Conservation (phyloP, 257 asterid species). For the Hygrophila difformis region DNA sequence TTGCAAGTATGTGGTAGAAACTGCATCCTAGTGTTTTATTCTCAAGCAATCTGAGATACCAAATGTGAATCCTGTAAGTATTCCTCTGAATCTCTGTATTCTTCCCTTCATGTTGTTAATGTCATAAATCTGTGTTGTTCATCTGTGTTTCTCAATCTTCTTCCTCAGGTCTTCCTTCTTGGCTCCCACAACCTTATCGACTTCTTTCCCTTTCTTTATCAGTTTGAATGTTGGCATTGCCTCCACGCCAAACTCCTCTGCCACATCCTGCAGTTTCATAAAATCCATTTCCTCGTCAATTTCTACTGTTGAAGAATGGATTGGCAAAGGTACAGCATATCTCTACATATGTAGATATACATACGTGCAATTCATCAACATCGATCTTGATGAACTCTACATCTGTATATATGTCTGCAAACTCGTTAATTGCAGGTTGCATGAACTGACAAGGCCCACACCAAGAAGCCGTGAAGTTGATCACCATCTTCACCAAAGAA, state of each 20-base stretch:
- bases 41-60: too few relatives aligned
- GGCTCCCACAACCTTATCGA: slow-evolving; percentile 52
- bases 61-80: too few relatives aligned
- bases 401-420: slow-evolving; percentile 40
- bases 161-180: slow-evolving; percentile 32
- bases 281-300: background rate
- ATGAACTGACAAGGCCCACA: slow-evolving; percentile 54
- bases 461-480: slow-evolving; percentile 66
- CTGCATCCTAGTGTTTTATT: too few relatives aligned
- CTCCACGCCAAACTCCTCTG: slow-evolving; percentile 47
- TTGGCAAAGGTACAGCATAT: slow-evolving; percentile 12
- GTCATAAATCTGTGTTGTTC: too few relatives aligned
- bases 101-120: too few relatives aligned
- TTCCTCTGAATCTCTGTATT: too few relatives aligned
- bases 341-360: too few relatives aligned
- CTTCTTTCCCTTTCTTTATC: slow-evolving; percentile 47
- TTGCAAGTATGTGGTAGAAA: too few relatives aligned
- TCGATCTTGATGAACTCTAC: slow-evolving; percentile 70
- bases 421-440: slow-evolving; percentile 37
- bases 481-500: slow-evolving; percentile 60
- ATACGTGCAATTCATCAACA: slow-evolving; percentile 50
- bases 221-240: slow-evolving; percentile 63
- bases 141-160: slow-evolving; percentile 45
- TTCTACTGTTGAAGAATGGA: background rate
- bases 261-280: slow-evolving; percentile 47